These are phyloP conservation scores for Apophysomyces elegans DNA, from an alignment of 371 early-diverging fungal species.

Conservation along the genomic window DNA sequence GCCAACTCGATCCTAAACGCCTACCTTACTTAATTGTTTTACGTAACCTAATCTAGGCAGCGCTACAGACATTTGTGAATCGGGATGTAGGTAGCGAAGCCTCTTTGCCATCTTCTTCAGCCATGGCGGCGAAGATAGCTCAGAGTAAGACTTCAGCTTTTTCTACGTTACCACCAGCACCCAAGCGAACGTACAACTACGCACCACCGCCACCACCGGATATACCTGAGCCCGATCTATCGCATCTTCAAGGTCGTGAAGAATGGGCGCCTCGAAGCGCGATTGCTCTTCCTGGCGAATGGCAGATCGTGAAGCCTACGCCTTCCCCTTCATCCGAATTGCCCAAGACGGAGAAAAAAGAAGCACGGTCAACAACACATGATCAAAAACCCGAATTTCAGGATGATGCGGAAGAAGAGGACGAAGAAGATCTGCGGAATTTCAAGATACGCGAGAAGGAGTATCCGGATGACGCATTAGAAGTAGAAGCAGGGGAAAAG, in stretches of 20 bases:
- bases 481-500: conserved; percentile 11
- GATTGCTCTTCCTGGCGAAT: conserved; percentile 43
- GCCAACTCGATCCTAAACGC: no score
- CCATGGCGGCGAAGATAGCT: conserved; percentile 13
- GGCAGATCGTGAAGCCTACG: conserved; percentile 36
- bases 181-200: conserved; percentile 10
- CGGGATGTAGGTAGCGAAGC: neutral
- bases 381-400: conserved; percentile 43
- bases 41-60: no score
- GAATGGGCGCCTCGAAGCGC: conserved; percentile 43
- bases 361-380: conserved; percentile 26
- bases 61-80: neutral
- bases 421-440: conserved; percentile 52
- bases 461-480: conserved; percentile 28
- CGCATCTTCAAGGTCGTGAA: conserved; percentile 32
- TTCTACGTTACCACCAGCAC: conserved; percentile 9
- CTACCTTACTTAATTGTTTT: no score
- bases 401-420: conserved; percentile 53
- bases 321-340: conserved; percentile 1
- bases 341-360: conserved; percentile 6
- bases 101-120: neutral
- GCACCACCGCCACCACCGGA: conserved; percentile 25
- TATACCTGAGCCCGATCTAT: conserved; percentile 13
- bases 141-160: conserved; percentile 1
- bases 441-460: conserved; percentile 65